Conservation (phyloP, 2,329 filamentous ascomycete species). For the Calycina herbarum region DNA sequence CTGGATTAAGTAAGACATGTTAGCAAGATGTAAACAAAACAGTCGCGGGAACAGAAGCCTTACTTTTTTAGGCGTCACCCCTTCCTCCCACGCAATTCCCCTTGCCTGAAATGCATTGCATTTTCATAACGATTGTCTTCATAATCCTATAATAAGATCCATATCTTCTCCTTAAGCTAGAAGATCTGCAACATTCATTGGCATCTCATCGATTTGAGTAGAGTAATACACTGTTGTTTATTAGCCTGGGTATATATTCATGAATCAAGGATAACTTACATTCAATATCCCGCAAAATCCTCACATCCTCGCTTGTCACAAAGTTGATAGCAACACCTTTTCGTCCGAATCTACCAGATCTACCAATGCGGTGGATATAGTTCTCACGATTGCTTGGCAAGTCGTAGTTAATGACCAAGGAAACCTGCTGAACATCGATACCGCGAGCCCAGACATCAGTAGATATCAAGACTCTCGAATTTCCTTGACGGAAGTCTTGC, state of each 20-base stretch:
- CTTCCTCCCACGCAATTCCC: conserved; percentile 3
- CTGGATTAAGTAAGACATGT: neutral
- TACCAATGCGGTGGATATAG: conserved; percentile 99
- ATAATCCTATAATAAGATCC: neutral
- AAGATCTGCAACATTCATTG: conserved; percentile 65
- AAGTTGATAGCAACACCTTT: conserved; percentile 99
- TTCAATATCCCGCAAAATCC: conserved; percentile 96
- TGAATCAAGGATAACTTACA: conserved; percentile 51
- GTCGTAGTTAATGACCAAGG: conserved; percentile 99
- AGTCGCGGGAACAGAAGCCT: neutral
- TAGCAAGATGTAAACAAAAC: neutral
- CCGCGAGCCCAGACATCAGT: conserved; percentile 97
- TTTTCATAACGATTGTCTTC: neutral
- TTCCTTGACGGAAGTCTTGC: conserved; percentile 99
- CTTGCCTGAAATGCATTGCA: conserved; percentile 1
- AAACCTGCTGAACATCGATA: conserved; percentile 99
- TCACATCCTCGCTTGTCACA: conserved; percentile 95
- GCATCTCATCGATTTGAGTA: conserved; percentile 80
- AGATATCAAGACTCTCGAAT: conserved; percentile 96
- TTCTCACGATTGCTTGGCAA: conserved; percentile 98
- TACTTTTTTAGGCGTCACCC: conserved; percentile 6
- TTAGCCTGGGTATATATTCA: conserved; percentile 22
- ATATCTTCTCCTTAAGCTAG: conserved; percentile 26
- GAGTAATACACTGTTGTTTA: conserved; percentile 64
- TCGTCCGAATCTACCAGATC: conserved; percentile 98